phyloP scores from a whole-genome alignment of 768 basidiomycete species.

The Calvatia gigantea region DNA sequence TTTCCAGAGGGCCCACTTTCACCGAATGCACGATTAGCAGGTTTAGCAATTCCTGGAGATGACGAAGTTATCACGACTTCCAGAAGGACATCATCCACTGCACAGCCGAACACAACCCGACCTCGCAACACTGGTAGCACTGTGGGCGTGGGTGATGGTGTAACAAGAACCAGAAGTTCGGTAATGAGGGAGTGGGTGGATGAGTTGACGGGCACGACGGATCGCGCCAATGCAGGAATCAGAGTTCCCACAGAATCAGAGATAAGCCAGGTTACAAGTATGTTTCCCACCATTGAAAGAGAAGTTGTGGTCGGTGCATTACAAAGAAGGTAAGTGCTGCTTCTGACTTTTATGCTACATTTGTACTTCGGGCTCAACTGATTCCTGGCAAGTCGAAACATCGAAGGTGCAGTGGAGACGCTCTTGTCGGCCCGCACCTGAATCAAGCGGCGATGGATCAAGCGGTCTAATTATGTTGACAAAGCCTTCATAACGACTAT shows the following conservation, averaged over 20 bases:
- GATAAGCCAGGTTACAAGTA: constrained; percentile 65
- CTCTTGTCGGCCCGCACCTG: constrained; percentile 39
- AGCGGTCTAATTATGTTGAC: too few relatives aligned
- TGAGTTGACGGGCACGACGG: constrained; percentile 66
- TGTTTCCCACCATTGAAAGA: constrained; percentile 82
- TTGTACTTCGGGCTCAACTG: constrained; percentile 1
- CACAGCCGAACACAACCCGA: background rate
- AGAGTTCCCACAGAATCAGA: constrained; percentile 75
- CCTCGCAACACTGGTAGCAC: constrained; percentile 18
- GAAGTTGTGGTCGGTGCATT: constrained; percentile 73
- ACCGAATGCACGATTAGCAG: constrained; percentile 19
- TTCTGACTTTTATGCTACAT: background rate
- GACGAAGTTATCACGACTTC: constrained; percentile 69
- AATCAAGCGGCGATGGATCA: background rate
- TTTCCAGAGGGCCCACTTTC: constrained; percentile 53
- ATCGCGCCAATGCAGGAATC: constrained; percentile 51
- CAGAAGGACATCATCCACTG: constrained; percentile 4
- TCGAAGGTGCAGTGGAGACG: constrained; percentile 80
- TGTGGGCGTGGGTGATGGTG: constrained; percentile 20
- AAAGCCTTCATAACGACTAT: too few relatives aligned
- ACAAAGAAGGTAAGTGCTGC: constrained; percentile 66
- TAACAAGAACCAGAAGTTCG: constrained; percentile 32
- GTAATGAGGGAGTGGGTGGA: constrained; percentile 80
- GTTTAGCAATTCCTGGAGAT: constrained; percentile 27
- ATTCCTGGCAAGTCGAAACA: constrained; percentile 52